Evolutionary conservation across 1,139 yeast species (phyloP).

Genomic region (Candida sojae): DNA sequence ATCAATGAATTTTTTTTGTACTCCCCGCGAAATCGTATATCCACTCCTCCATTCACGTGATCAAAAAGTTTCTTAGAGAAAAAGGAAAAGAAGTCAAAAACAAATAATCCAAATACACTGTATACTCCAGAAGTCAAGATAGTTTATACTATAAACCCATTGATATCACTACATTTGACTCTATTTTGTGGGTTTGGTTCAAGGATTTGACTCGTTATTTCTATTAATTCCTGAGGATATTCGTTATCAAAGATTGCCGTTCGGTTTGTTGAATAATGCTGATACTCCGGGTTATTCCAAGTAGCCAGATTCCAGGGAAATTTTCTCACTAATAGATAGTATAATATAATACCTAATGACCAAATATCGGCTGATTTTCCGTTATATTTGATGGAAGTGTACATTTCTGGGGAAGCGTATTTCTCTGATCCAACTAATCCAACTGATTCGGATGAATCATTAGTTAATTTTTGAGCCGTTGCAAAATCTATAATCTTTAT

Average conservation of each 20-base stretch:
- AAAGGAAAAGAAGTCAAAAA: background rate
- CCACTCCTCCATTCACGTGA: background rate
- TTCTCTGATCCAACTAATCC: conserved; percentile 55
- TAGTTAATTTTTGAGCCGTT: conserved; percentile 21
- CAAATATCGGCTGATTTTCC: conserved; percentile 49
- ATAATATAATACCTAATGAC: conserved; percentile 49
- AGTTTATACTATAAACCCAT: background rate
- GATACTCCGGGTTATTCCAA: conserved; percentile 19
- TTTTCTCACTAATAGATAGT: conserved; percentile 25
- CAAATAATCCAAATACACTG: too few relatives aligned
- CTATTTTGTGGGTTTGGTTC: conserved; percentile 19
- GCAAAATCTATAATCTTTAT: conserved; percentile 45
- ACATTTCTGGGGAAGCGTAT: conserved; percentile 53
- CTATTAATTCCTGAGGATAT: conserved; percentile 11
- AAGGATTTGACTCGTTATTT: conserved; percentile 18
- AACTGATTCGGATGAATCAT: conserved; percentile 19
- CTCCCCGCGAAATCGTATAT: too few relatives aligned
- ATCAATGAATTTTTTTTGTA: too few relatives aligned
- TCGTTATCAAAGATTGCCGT: conserved; percentile 8
- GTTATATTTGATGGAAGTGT: conserved; percentile 33
- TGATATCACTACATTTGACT: conserved; percentile 7
- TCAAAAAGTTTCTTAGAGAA: too few relatives aligned
- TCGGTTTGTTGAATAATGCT: conserved; percentile 10
- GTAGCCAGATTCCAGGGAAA: conserved; percentile 43
- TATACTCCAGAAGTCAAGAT: background rate